phyloP scores from a whole-genome alignment of 2,329 filamentous ascomycete genomes.

The Lasiodiplodia citricola region DNA sequence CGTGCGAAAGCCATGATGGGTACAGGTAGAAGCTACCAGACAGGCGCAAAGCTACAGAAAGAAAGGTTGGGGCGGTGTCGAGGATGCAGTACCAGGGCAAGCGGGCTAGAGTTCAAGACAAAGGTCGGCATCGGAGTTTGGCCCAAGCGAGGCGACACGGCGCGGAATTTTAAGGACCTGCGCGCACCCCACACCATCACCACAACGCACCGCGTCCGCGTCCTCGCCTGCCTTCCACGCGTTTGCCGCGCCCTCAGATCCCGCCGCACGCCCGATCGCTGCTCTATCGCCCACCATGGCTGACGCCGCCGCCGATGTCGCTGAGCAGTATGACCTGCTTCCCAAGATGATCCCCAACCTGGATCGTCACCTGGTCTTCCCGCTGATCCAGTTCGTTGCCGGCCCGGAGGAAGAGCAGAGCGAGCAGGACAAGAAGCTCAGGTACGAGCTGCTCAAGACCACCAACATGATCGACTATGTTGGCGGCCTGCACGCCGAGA shows the following conservation, averaged over 20 bases:
- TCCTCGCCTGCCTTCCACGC: conserved; percentile 20
- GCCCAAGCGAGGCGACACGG: conserved; percentile 27
- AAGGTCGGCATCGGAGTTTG: conserved; percentile 17
- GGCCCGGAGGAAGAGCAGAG: conserved; percentile 78
- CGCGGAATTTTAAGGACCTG: conserved; percentile 26
- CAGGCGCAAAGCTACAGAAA: too few species aligned
- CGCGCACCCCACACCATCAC: conserved; percentile 23
- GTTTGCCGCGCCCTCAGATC: conserved; percentile 8
- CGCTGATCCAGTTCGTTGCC: conserved; percentile 88
- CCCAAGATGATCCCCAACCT: conserved; percentile 89
- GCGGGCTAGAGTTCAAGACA: neutral
- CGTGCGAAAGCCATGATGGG: conserved; percentile 42
- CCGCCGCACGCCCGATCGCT: neutral
- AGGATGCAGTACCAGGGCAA: neutral
- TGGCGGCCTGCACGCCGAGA: conserved; percentile 85
- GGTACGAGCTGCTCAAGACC: conserved; percentile 92
- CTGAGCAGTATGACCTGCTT: conserved; percentile 78
- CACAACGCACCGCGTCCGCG: conserved; percentile 29
- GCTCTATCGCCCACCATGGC: conserved; percentile 42
- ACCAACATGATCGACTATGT: conserved; percentile 99
- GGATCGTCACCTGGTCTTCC: conserved; percentile 95
- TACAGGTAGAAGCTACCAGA: neutral
- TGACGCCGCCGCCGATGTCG: conserved; percentile 55
- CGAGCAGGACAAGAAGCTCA: conserved; percentile 78
- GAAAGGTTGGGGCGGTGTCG: neutral